Evolutionary conservation across 1,284 basidiomycete species (phyloP).

Genomic region (Athelia sp.): DNA sequence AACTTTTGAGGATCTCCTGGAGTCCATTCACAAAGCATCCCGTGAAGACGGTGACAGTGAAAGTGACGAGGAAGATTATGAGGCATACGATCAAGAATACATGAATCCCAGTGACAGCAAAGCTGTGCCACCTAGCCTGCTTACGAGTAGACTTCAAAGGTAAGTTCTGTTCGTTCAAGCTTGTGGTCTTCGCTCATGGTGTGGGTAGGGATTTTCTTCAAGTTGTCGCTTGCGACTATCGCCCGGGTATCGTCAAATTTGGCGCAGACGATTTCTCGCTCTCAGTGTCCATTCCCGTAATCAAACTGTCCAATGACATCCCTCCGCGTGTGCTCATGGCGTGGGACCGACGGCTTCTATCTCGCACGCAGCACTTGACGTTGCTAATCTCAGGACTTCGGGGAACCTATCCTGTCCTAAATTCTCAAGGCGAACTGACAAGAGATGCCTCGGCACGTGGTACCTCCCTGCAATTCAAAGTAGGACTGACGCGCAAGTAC

Average conservation of each 20-base stretch:
- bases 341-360: constrained; percentile 56
- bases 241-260: constrained; percentile 48
- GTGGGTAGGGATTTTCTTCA: constrained; percentile 48
- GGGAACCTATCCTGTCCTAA: constrained; percentile 44
- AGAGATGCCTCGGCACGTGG: constrained; percentile 23
- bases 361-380: constrained; percentile 44
- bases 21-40: constrained; percentile 14
- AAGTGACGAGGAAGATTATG: constrained; percentile 27
- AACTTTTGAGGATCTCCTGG: constrained; percentile 32
- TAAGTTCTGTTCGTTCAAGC: constrained; percentile 11
- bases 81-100: constrained; percentile 24
- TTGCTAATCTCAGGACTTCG: constrained; percentile 54
- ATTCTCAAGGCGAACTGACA: constrained; percentile 32
- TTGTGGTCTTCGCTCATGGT: neutral
- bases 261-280: constrained; percentile 42
- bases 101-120: constrained; percentile 20
- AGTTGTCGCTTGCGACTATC: constrained; percentile 43
- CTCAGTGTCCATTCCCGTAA: constrained; percentile 49
- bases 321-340: constrained; percentile 53
- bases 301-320: constrained; percentile 40
- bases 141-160: constrained; percentile 18
- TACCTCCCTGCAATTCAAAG: constrained; percentile 41
- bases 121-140: neutral
- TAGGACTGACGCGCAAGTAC: constrained; percentile 49
- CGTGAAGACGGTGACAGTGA: constrained; percentile 19